Percentiles rank a stretch among this genome's conserved stretches.
Evolutionary conservation across 1,284 basidiomycete species (phyloP).

Genomic region (Microstroma glucosiphilum): DNA sequence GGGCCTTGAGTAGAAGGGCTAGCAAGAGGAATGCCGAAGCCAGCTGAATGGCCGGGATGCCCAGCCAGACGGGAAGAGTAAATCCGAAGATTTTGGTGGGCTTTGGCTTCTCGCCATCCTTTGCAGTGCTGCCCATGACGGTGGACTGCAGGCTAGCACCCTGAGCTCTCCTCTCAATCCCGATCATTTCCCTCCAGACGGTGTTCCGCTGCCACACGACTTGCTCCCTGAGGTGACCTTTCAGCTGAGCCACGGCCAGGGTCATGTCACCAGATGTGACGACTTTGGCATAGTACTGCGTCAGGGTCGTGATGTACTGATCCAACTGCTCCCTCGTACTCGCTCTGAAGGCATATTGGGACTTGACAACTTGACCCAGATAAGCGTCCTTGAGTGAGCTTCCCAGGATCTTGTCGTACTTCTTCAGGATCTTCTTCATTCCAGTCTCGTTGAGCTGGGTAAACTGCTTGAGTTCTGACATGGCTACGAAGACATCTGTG

Average conservation of each 20-base stretch:
- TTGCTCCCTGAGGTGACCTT: constrained; percentile 76
- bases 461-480: constrained; percentile 79
- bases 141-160: constrained; percentile 45
- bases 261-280: constrained; percentile 70
- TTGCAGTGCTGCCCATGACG: constrained; percentile 34
- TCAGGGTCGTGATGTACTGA: constrained; percentile 60
- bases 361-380: constrained; percentile 69
- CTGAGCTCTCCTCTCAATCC: constrained; percentile 62
- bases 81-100: constrained; percentile 33
- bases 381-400: constrained; percentile 78
- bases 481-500: constrained; percentile 70
- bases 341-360: constrained; percentile 51
- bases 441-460: constrained; percentile 89
- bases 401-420: constrained; percentile 94
- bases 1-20: constrained; percentile 41
- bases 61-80: constrained; percentile 35
- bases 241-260: constrained; percentile 72
- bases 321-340: constrained; percentile 61
- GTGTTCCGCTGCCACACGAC: constrained; percentile 92
- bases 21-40: constrained; percentile 37
- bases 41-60: constrained; percentile 45
- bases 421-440: constrained; percentile 93
- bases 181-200: constrained; percentile 97
- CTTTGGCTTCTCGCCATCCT: constrained; percentile 28
- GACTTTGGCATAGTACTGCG: constrained; percentile 77